A percentile compares a stretch with the other conserved stretches of the same genome.
Conservation (phyloP, 31 red algal genomes). For the Endocladia muricata region DNA sequence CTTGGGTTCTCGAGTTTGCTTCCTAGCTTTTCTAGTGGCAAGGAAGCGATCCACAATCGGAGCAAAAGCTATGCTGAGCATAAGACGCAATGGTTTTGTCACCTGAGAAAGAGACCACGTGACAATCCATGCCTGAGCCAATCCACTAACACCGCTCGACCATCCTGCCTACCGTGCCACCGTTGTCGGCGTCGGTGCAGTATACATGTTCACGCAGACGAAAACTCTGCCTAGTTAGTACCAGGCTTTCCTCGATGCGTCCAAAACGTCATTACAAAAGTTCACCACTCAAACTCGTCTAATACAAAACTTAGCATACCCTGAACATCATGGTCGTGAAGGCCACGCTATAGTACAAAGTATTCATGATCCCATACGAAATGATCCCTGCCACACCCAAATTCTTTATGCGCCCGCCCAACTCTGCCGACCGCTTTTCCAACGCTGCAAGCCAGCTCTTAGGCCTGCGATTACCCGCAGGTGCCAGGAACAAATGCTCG, state of each 20-base stretch:
- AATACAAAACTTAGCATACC: conserved; percentile 69
- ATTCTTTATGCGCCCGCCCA: conserved; percentile 40
- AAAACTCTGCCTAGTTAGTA: too few species aligned
- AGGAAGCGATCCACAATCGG: conserved; percentile 68
- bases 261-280: too few species aligned
- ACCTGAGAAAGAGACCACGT: conserved; percentile 85
- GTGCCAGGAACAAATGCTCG: conserved; percentile 67
- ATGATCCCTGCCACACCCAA: conserved; percentile 68
- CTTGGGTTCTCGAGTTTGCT: too few species aligned
- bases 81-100: conserved; percentile 80
- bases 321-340: conserved; percentile 63
- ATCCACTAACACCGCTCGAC: conserved; percentile 24
- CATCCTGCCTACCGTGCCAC: conserved; percentile 36
- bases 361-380: conserved; percentile 86
- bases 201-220: too few species aligned
- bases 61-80: conserved; percentile 51
- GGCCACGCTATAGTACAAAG: conserved; percentile 56
- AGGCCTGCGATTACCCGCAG: conserved; percentile 28
- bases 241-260: too few species aligned
- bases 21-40: neutral
- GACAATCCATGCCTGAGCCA: conserved; percentile 79
- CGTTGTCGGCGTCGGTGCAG: too few species aligned
- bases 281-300: too few species aligned
- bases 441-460: conserved; percentile 28
- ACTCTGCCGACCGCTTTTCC: neutral